These are phyloP conservation scores for Histomonas meleagridis DNA, from an alignment of 208 protist species.

Conservation along the genomic window DNA sequence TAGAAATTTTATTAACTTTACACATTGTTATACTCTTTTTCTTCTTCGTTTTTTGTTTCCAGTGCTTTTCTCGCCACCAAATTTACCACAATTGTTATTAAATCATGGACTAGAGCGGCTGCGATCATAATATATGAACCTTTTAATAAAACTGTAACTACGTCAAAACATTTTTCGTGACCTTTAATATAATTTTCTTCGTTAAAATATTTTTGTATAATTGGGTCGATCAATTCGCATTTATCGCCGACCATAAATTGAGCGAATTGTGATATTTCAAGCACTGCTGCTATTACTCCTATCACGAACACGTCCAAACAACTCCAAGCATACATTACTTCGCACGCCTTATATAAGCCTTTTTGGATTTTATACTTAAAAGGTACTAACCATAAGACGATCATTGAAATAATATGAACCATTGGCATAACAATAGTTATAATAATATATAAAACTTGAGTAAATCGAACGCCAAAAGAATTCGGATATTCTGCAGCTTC, in stretches of 20 bases:
- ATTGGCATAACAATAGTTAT: conserved; percentile 55
- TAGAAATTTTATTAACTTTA: too few species aligned
- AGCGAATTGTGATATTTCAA: conserved; percentile 72
- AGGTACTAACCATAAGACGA: conserved; percentile 56
- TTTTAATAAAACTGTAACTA: not conserved
- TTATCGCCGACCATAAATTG: conserved; percentile 65
- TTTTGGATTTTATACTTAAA: conserved; percentile 35
- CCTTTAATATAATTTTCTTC: not conserved
- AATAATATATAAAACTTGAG: conserved; percentile 50
- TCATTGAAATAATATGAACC: conserved; percentile 50
- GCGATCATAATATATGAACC: not conserved
- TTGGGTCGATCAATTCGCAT: conserved; percentile 53
- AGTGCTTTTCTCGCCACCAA: not conserved
- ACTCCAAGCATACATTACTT: conserved; percentile 71
- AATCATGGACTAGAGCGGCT: not conserved
- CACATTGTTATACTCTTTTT: too few species aligned
- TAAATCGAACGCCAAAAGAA: conserved; percentile 40
- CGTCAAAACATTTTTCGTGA: not conserved
- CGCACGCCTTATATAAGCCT: not conserved
- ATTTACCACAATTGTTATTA: not conserved
- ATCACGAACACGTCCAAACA: conserved; percentile 68
- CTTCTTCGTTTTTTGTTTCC: not conserved
- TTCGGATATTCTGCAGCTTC: not conserved
- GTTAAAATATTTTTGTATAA: conserved; percentile 43
- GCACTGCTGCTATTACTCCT: conserved; percentile 65